phyloP scores from a whole-genome alignment of 1,284 basidiomycete genomes.

The Puccinia triticina region DNA sequence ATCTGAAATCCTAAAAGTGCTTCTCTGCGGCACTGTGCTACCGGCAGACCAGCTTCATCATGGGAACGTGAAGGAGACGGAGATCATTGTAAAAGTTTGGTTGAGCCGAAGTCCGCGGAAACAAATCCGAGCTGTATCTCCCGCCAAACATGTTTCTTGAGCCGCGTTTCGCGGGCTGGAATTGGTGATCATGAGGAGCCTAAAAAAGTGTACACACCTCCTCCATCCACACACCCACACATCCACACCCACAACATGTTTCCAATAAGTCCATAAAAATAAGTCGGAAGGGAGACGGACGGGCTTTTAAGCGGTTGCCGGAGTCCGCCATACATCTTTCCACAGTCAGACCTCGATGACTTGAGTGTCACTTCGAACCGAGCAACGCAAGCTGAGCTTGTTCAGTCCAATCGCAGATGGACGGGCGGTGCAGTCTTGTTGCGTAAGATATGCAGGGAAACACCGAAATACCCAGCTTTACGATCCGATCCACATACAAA shows the following conservation, averaged over 20 bases:
- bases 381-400: not conserved
- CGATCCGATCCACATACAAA: not conserved
- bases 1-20: constrained; percentile 9
- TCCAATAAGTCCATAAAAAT: not conserved
- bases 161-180: constrained; percentile 16
- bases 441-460: constrained; percentile 5
- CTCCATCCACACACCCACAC: not conserved
- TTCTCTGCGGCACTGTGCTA: constrained; percentile 17
- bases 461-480: too few species aligned
- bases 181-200: not conserved
- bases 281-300: constrained; percentile 4
- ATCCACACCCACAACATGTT: not conserved
- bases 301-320: constrained; percentile 13
- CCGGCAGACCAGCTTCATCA: not conserved
- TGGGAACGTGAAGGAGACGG: not conserved
- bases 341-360: constrained; percentile 3
- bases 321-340: constrained; percentile 2
- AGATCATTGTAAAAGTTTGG: constrained; percentile 12
- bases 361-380: constrained; percentile 10
- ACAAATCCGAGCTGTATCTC: not conserved
- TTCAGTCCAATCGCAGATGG: constrained; percentile 1
- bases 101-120: constrained; percentile 17
- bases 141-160: not conserved
- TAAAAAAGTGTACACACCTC: not conserved
- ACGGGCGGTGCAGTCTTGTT: not conserved